Base-by-base conservation (phyloP, 306 rosid genomes). In the Corylus americana region DNA sequence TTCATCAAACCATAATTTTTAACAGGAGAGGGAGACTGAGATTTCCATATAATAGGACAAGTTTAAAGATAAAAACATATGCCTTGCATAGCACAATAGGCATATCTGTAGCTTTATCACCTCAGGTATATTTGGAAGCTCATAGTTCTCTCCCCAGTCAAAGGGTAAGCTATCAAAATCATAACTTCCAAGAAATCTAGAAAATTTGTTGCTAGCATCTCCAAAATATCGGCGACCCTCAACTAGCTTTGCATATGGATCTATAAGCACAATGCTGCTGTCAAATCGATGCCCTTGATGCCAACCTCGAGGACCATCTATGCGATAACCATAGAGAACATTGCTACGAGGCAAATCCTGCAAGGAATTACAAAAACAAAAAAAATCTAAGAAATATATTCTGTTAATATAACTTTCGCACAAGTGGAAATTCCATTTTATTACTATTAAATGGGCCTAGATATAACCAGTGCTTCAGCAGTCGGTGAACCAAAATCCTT, bases 161-260 rank as follows among this genome's bases (percentile, higher is more conserved):
- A 95, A 95, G 77, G 96, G 91, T 79, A 83, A 74, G 86, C 90
- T 85, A 67, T 88, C 93, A 88, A 91, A 93, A 90, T 92, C 93
- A 76, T 89, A 95, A 59, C 97, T 90, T 58, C 99, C 98, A 20
- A 90, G 91, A 87, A 93, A 93, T 75, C 84, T 82, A 37, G 91
- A 88, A 61, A 88, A 81, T 79, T 88, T 90, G 80, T 77, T 68
- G 74, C 85, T 84, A 67, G 74, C 76, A 87, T 93, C 91, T 85
- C 98, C 98, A 84, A 95, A 95, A 83, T 73, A 80, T 77, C 89
- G 85, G 29, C 99, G 93, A 53, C 99, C 99, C 57, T 92, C 97
- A 77, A 93, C 89, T 53, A 95, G 87, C 85, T 95, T 95, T 51
- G 98, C 94, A 73, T 95, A 95, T 62, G 99, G 98, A 89, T 95